Conservation (phyloP, 1,284 basidiomycete species). For the Microbotryum silenes-acaulis region DNA sequence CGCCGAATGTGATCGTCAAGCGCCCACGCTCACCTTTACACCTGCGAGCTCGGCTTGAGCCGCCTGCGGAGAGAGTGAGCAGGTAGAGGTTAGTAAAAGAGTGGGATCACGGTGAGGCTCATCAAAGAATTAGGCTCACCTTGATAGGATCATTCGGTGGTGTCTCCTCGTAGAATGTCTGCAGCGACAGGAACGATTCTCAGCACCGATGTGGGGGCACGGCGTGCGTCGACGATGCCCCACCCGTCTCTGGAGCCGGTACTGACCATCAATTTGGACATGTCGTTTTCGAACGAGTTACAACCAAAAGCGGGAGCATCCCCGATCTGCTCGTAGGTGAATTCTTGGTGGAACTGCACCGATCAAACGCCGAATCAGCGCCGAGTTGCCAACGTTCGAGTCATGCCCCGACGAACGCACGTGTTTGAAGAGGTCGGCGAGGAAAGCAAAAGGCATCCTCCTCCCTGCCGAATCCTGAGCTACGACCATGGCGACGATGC, state of each 20-base stretch:
- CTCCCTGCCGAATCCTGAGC: conserved; percentile 82
- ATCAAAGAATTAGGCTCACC: background rate
- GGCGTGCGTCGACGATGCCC: too few relatives aligned
- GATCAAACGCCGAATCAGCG: conserved; percentile 1
- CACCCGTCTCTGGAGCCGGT: conserved; percentile 1
- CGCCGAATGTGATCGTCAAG: background rate
- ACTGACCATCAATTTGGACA: conserved; percentile 59
- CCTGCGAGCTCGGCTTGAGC: conserved; percentile 86
- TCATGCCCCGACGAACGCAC: conserved; percentile 36
- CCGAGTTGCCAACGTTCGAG: background rate
- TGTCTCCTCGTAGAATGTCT: conserved; percentile 60
- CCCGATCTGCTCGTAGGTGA: conserved; percentile 41
- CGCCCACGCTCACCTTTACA: conserved; percentile 55
- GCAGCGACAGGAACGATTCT: too few relatives aligned
- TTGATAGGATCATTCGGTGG: conserved; percentile 83
- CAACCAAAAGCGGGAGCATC: conserved; percentile 47
- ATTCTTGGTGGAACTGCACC: conserved; percentile 52
- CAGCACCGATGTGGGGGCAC: too few relatives aligned
- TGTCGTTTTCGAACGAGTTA: conserved; percentile 55
- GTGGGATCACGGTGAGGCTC: too few relatives aligned
- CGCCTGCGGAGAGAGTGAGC: conserved; percentile 45
- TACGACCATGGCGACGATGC: conserved; percentile 84
- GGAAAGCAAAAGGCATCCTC: conserved; percentile 88
- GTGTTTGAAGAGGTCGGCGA: conserved; percentile 73
- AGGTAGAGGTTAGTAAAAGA: background rate